Conservation (phyloP, 768 basidiomycete species). For the Filobasidium wieringae region DNA sequence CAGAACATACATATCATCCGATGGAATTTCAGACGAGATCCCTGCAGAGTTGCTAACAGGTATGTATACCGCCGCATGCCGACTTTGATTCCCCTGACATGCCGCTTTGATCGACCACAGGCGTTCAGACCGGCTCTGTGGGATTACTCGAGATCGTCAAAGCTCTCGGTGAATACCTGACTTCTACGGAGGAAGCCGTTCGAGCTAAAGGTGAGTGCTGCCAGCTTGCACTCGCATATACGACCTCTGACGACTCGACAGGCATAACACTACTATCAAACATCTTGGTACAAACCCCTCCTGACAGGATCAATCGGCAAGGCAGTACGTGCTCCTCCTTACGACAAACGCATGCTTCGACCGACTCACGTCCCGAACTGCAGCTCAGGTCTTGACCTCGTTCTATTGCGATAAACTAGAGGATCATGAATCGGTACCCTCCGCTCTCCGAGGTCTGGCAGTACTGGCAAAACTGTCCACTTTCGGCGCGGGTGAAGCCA, state of each 20-base stretch:
- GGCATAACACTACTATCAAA: conserved; percentile 74
- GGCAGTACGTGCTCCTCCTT: conserved; percentile 50
- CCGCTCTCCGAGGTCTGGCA: conserved; percentile 63
- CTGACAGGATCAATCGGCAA: conserved; percentile 60
- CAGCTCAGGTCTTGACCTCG: conserved; percentile 66
- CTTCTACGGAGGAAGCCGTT: conserved; percentile 65
- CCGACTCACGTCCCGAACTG: neutral
- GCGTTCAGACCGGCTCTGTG: conserved; percentile 47
- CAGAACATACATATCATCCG: conserved; percentile 33
- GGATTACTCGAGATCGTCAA: conserved; percentile 70
- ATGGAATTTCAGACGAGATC: conserved; percentile 21
- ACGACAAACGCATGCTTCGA: neutral
- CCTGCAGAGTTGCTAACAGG: conserved; percentile 32
- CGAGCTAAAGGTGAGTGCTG: conserved; percentile 59
- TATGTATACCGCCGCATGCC: conserved; percentile 11
- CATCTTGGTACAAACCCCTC: conserved; percentile 53
- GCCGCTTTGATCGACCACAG: neutral
- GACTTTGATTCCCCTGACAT: neutral
- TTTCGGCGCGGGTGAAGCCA: conserved; percentile 56
- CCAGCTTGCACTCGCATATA: neutral
- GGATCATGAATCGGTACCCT: conserved; percentile 70
- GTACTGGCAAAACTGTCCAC: conserved; percentile 53
- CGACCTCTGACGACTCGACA: conserved; percentile 34
- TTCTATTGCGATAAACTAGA: conserved; percentile 82
- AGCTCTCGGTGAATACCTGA: conserved; percentile 73